Evolutionary conservation across 2,329 filamentous ascomycete genomes (phyloP).

Genomic region (Arthrobotrys entomopaga): DNA sequence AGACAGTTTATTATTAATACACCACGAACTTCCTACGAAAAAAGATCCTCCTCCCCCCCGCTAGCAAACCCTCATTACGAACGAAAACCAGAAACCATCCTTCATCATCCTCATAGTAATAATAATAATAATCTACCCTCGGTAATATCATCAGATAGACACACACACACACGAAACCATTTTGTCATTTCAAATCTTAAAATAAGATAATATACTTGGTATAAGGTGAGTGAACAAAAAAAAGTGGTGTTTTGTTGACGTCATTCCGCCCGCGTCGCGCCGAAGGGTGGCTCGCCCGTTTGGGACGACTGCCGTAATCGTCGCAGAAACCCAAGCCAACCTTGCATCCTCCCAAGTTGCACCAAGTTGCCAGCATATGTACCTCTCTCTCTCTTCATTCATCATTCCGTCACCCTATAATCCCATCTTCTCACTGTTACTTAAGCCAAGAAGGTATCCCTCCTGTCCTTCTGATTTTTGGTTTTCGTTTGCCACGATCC

Average conservation of each 20-base stretch:
- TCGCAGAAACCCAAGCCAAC: conserved; percentile 36
- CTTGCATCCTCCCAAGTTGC: too few species aligned
- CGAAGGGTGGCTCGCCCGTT: conserved; percentile 8
- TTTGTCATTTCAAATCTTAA: too few species aligned
- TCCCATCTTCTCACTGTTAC: neutral
- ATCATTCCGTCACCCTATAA: conserved; percentile 9
- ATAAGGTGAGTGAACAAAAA: too few species aligned
- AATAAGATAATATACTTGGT: too few species aligned
- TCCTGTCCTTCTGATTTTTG: neutral
- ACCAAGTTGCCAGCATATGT: neutral
- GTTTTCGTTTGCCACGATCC: neutral
- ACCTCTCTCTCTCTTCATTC: neutral
- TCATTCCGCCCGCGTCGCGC: conserved; percentile 31
- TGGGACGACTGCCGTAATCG: conserved; percentile 32
- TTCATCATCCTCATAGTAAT: too few species aligned
- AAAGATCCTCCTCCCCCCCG: too few species aligned
- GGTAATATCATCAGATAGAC: too few species aligned
- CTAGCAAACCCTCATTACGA: too few species aligned
- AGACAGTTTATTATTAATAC: neutral
- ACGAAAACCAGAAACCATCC: too few species aligned
- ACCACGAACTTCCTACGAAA: neutral
- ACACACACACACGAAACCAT: too few species aligned
- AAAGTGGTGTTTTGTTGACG: conserved; percentile 24
- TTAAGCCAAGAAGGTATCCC: neutral
- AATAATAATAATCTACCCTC: too few species aligned